These are phyloP conservation scores for Thoreauomyces humboldtii DNA, from an alignment of 192 early-diverging fungal genomes.

Conservation along the genomic window DNA sequence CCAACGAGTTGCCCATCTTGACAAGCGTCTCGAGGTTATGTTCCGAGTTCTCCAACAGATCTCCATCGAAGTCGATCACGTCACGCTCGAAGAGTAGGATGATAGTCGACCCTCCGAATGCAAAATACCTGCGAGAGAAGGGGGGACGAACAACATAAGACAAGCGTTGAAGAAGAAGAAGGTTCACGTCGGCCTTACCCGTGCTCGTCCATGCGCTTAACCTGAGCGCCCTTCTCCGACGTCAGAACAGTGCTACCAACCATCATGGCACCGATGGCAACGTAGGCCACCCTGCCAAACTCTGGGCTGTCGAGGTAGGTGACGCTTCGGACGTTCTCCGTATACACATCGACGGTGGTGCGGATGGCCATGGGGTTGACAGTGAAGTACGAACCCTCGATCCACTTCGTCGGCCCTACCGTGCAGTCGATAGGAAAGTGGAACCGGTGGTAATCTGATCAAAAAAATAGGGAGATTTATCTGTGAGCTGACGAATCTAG, in stretches of 20 bases:
- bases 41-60: constrained; percentile 63
- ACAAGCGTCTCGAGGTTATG: constrained; percentile 71
- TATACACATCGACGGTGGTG: constrained; percentile 67
- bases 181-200: constrained; percentile 32
- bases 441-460: constrained; percentile 73
- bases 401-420: constrained; percentile 47
- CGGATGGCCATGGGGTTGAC: constrained; percentile 84
- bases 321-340: constrained; percentile 71
- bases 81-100: constrained; percentile 66
- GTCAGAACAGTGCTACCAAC: constrained; percentile 75
- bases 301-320: constrained; percentile 59
- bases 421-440: constrained; percentile 69
- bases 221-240: constrained; percentile 31
- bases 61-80: constrained; percentile 63
- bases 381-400: constrained; percentile 71
- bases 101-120: constrained; percentile 79
- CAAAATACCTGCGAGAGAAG: constrained; percentile 65
- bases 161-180: background rate
- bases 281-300: constrained; percentile 70
- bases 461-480: background rate
- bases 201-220: constrained; percentile 70
- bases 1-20: constrained; percentile 46
- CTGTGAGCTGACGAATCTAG: too few species aligned
- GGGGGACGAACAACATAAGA: too few species aligned
- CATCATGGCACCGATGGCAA: constrained; percentile 81